Percentiles rank a stretch among this genome's conserved stretches.
Conservation (phyloP, 352 stramenopile genomes). For the Pythium aphanidermatum region DNA sequence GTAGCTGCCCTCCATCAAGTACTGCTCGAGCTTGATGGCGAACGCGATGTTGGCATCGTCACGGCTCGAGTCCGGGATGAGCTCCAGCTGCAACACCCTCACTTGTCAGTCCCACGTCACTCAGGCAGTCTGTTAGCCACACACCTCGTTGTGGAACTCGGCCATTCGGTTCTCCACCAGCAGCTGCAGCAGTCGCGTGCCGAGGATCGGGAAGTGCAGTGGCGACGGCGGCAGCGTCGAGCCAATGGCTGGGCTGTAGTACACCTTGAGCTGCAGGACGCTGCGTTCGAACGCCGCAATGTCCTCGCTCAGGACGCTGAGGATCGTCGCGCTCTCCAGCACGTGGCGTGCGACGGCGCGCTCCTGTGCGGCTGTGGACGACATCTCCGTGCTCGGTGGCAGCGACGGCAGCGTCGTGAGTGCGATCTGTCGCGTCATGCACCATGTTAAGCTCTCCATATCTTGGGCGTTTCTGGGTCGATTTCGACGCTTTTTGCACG, state of each 20-base stretch:
- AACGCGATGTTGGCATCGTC: slow-evolving; percentile 85
- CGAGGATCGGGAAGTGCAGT: slow-evolving; percentile 84
- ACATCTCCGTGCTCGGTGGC: slow-evolving; percentile 50
- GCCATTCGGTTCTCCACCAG: slow-evolving; percentile 91
- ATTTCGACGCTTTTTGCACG: background rate
- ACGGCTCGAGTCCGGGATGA: slow-evolving; percentile 78
- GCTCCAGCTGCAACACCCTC: slow-evolving; percentile 53
- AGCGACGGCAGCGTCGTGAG: slow-evolving; percentile 81
- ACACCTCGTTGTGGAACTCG: slow-evolving; percentile 90
- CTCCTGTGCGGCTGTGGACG: slow-evolving; percentile 55
- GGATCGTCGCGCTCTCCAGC: slow-evolving; percentile 84
- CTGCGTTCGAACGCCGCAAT: slow-evolving; percentile 83
- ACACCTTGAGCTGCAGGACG: slow-evolving; percentile 88
- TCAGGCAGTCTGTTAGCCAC: background rate
- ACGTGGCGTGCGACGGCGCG: slow-evolving; percentile 78
- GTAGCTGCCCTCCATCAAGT: slow-evolving; percentile 92
- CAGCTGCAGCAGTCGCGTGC: slow-evolving; percentile 85
- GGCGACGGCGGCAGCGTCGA: slow-evolving; percentile 47
- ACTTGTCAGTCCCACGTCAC: background rate
- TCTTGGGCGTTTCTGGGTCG: background rate
- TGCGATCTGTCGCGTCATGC: slow-evolving; percentile 47
- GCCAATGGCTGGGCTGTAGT: slow-evolving; percentile 48
- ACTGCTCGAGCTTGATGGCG: slow-evolving; percentile 88
- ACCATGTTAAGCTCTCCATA: background rate
- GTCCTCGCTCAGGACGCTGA: slow-evolving; percentile 84